phyloP scores from a whole-genome alignment of 805 yeast genomes.

The Pichia heedii region DNA sequence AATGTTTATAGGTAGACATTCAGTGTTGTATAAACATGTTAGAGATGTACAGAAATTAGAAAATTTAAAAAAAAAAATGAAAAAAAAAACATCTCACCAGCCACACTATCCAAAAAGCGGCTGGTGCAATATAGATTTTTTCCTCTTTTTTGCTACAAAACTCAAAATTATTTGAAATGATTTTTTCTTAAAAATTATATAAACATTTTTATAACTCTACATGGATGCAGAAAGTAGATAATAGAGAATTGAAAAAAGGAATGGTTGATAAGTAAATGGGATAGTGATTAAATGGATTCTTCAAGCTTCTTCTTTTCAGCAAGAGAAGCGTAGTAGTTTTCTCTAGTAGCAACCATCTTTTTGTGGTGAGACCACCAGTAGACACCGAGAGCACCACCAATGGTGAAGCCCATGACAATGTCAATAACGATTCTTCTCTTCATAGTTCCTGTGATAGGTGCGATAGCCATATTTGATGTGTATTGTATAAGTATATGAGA shows the following conservation, averaged over 20 bases:
- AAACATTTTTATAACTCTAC: too few relatives aligned
- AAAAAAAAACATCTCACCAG: too few relatives aligned
- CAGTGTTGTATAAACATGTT: too few relatives aligned
- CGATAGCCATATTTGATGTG: constrained; percentile 50
- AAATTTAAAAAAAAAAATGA: too few relatives aligned
- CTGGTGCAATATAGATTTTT: too few relatives aligned
- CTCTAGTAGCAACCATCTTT: constrained; percentile 65
- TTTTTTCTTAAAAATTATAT: too few relatives aligned
- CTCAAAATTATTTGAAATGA: too few relatives aligned
- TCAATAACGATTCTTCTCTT: constrained; percentile 77
- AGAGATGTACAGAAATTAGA: too few relatives aligned
- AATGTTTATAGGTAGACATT: too few relatives aligned
- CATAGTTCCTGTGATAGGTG: constrained; percentile 79
- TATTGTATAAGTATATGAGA: constrained; percentile 2
- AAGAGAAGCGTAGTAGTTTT: constrained; percentile 70
- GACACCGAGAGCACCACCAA: constrained; percentile 43
- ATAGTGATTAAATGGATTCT: constrained; percentile 20
- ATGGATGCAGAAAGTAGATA: not conserved
- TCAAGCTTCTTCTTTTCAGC: constrained; percentile 66
- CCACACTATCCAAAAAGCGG: too few relatives aligned
- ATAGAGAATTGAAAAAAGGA: not conserved
- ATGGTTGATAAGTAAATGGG: not conserved
- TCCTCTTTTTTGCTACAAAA: too few relatives aligned
- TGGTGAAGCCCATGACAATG: constrained; percentile 47
- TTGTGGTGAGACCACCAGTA: constrained; percentile 86